Conservation (phyloP, 495 filamentous ascomycete species). For the Xylaria sp. region DNA sequence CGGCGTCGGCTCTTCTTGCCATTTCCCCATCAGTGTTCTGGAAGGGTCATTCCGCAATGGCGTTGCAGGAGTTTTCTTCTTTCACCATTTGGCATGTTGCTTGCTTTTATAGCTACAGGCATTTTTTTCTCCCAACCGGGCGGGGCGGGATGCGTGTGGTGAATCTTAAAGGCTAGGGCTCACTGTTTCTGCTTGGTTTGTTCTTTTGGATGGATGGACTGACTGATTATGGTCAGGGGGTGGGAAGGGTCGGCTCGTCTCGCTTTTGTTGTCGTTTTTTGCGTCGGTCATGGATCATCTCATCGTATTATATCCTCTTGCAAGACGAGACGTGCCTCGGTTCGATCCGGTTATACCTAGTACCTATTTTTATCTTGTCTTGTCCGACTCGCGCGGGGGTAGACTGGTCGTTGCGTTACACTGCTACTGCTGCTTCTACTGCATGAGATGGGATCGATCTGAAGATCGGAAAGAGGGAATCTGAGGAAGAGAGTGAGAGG, state of each 20-base stretch:
- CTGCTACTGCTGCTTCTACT: not conserved
- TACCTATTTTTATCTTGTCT: not conserved
- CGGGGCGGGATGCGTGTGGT: constrained; percentile 9
- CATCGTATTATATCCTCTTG: constrained; percentile 13
- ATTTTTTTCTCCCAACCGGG: not conserved
- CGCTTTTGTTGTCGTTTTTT: not conserved
- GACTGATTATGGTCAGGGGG: not conserved
- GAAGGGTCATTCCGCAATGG: constrained; percentile 29
- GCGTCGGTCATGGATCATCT: not conserved
- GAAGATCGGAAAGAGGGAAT: not conserved
- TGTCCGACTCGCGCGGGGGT: not conserved
- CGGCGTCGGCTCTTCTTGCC: constrained; percentile 23
- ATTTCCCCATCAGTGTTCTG: constrained; percentile 28
- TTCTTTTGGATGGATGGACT: constrained; percentile 14
- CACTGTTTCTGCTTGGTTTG: constrained; percentile 11
- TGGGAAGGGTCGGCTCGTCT: not conserved
- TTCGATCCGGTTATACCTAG: constrained; percentile 3
- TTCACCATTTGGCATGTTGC: constrained; percentile 5
- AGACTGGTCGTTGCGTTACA: constrained; percentile 15
- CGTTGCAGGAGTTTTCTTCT: constrained; percentile 28
- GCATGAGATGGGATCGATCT: constrained; percentile 1
- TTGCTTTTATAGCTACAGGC: constrained; percentile 22
- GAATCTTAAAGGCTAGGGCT: constrained; percentile 13
- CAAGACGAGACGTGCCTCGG: not conserved
- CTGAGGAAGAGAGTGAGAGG: not conserved